Evolutionary conservation across 2,329 filamentous ascomycete species (phyloP), one percentile per base, ranked within the genome.

Genomic region (Fusarium devonianum): DNA sequence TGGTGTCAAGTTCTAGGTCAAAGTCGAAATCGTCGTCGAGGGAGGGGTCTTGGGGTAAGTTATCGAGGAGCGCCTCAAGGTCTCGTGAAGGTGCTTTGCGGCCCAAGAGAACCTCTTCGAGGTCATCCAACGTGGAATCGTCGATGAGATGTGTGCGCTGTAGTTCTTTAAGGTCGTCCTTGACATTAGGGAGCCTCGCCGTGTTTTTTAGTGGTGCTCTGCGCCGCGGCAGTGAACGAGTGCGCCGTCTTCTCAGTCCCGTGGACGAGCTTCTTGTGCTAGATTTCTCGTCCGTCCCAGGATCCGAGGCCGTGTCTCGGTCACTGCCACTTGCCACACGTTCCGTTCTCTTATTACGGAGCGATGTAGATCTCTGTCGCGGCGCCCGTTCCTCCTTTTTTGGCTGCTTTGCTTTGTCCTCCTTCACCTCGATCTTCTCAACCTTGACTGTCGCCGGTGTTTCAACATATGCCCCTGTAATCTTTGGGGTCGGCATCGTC

Each of bases 101-200:
- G n/a, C 71, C 71, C 21, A 67, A 65, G 18, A 83, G 62, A 28
- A 84, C 69, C 19, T 79, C 77, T 47, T 80, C 80, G 21, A 84
- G 71, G 52, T 84, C 79, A 36, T 85, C 82, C n/a, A 84, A 66
- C 0, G 81, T 84, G 1, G 80, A 82, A 59, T 85, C 82, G 13
- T 85, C 81, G 18, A 84, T 77, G 42, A 83, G 75, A 59, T 83
- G 76, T 33, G 69, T 71, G 12, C 74, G 74, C 53, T 81, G 75
- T 34, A 85, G 78, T 39, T 80, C 76, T 19, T 76, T 69, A 19
- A 85, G 68, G 56, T 85, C 82, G 47, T 83, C 81, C 44, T 74
- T 79, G 42, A 81, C 82, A 2, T 78, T 81, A 2, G 79, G 76
- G 3, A 75, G 79, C 48, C 74, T 78, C 41, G 78, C 78, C 4